Percentiles rank a stretch among this genome's conserved stretches.
Evolutionary conservation across 2,329 filamentous ascomycete genomes (phyloP).

Genomic region (Exophiala viscosa): DNA sequence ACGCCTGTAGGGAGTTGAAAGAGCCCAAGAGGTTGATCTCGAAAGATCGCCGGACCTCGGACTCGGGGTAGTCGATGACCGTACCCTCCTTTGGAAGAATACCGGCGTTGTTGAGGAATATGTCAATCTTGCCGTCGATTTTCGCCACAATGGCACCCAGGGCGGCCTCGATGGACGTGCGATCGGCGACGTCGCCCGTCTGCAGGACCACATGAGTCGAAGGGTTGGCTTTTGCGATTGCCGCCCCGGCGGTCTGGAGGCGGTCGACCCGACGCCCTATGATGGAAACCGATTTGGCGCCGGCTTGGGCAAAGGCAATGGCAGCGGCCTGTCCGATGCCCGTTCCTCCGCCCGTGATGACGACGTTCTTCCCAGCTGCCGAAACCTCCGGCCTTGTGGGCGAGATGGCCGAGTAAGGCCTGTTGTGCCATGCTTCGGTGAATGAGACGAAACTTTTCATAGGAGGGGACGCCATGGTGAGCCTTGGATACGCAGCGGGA

Average conservation of each 20-base stretch:
- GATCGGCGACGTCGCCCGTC: constrained; percentile 1
- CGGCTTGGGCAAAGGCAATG: constrained; percentile 31
- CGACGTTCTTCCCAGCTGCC: constrained; percentile 28
- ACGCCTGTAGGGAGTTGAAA: constrained; percentile 2
- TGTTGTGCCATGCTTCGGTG: constrained; percentile 30
- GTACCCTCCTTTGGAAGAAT: not conserved
- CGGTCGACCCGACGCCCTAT: constrained; percentile 2
- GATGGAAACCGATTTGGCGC: constrained; percentile 5
- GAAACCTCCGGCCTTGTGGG: constrained; percentile 29
- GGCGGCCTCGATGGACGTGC: not conserved
- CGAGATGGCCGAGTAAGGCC: constrained; percentile 33
- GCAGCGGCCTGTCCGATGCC: constrained; percentile 33
- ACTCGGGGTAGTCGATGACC: not conserved
- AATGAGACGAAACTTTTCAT: constrained; percentile 14
- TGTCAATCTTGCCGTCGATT: constrained; percentile 6
- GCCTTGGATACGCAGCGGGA: not conserved
- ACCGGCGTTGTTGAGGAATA: constrained; percentile 8
- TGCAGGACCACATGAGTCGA: not conserved
- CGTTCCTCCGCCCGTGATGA: constrained; percentile 29
- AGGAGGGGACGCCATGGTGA: constrained; percentile 6
- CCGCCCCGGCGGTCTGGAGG: not conserved
- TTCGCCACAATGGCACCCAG: constrained; percentile 1
- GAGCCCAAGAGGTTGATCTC: constrained; percentile 3
- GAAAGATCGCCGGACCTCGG: not conserved
- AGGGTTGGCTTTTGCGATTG: not conserved